Percentiles rank a stretch among this genome's conserved stretches.
Conservation (phyloP, 208 protist genomes). For the Crithidia bombi region DNA sequence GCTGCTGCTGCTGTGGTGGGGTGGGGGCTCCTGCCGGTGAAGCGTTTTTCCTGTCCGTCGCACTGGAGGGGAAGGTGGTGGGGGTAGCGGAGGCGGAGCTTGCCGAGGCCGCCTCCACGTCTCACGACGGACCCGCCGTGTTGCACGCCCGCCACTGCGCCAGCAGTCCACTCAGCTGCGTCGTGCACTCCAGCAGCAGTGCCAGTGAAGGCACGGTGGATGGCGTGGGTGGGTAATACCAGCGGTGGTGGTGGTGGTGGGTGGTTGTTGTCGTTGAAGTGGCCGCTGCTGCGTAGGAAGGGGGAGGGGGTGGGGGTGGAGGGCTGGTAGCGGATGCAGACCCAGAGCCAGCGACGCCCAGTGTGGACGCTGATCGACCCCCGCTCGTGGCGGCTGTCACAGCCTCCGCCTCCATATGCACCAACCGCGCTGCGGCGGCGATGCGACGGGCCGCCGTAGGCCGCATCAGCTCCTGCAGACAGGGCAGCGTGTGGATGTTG, state of each 20-base stretch:
- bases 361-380: neutral
- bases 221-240: neutral
- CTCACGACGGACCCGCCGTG: slow-evolving; percentile 12
- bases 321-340: slow-evolving; percentile 1
- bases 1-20: neutral
- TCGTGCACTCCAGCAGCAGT: slow-evolving; percentile 33
- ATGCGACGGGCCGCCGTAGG: slow-evolving; percentile 23
- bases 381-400: neutral
- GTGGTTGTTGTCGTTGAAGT: neutral
- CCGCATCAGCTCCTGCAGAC: slow-evolving; percentile 27
- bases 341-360: neutral
- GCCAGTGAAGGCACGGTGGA: slow-evolving; percentile 26
- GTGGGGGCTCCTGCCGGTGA: neutral
- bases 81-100: slow-evolving; percentile 2
- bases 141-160: slow-evolving; percentile 28
- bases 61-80: neutral
- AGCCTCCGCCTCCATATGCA: slow-evolving; percentile 7
- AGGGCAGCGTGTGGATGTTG: slow-evolving; percentile 11
- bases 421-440: slow-evolving; percentile 10
- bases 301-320: slow-evolving; percentile 12
- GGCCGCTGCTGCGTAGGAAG: slow-evolving; percentile 4
- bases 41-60: neutral
- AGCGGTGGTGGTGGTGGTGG: neutral
- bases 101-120: slow-evolving; percentile 2
- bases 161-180: slow-evolving; percentile 26